Conservation (phyloP, 2,329 filamentous ascomycete genomes). For the Moelleriella libera region DNA sequence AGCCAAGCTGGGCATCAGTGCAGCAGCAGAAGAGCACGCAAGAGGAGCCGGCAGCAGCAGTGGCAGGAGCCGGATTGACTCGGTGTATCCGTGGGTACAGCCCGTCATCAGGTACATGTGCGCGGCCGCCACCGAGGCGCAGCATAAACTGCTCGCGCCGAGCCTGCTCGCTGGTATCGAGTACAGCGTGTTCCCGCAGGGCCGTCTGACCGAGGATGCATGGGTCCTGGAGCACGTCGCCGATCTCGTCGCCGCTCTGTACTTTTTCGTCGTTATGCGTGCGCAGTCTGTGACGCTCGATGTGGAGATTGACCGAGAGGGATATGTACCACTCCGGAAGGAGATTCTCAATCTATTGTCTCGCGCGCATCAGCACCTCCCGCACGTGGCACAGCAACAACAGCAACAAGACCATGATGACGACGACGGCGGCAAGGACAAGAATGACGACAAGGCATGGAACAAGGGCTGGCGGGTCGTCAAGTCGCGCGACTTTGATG, state of each 20-base stretch:
- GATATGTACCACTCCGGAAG: conserved; percentile 30
- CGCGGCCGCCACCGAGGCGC: conserved; percentile 42
- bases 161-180: conserved; percentile 65
- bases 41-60: too few relatives aligned
- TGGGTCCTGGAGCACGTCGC: conserved; percentile 35
- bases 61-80: too few relatives aligned
- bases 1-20: conserved; percentile 28
- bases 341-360: conserved; percentile 28
- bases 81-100: conserved; percentile 53
- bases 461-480: conserved; percentile 35
- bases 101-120: conserved; percentile 52
- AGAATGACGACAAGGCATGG: too few relatives aligned
- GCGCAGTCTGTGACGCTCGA: conserved; percentile 26
- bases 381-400: conserved; percentile 20
- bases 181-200: conserved; percentile 29
- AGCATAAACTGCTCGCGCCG: conserved; percentile 47
- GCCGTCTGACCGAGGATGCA: conserved; percentile 29
- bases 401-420: conserved; percentile 6
- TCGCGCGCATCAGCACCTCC: conserved; percentile 25
- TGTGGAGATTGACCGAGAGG: conserved; percentile 22
- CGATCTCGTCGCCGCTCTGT: conserved; percentile 44
- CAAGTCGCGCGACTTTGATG: conserved; percentile 41
- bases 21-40: conserved; percentile 12
- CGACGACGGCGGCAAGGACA: conserved; percentile 29
- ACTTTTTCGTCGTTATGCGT: conserved; percentile 43